These are phyloP conservation scores for Sporopachydermia lactativora DNA, from an alignment of 805 yeast species.

Conservation along the genomic window DNA sequence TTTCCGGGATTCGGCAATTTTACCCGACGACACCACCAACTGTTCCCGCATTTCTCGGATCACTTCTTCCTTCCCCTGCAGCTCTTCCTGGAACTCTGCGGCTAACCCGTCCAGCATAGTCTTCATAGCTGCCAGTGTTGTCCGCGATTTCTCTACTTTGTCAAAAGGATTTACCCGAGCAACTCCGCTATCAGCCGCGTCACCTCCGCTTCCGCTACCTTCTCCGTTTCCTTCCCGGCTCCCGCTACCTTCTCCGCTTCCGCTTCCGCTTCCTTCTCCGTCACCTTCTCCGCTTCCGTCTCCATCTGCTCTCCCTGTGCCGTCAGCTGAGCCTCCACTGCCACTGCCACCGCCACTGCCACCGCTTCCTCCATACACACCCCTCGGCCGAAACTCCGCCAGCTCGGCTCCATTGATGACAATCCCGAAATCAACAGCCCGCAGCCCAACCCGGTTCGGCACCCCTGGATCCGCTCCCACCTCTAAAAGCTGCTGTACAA, in stretches of 20 bases:
- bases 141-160: conserved; percentile 20
- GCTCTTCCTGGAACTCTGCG: conserved; percentile 43
- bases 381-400: background rate
- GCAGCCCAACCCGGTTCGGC: conserved; percentile 73
- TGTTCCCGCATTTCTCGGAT: conserved; percentile 39
- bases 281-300: background rate
- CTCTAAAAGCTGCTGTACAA: conserved; percentile 69
- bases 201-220: background rate
- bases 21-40: conserved; percentile 40
- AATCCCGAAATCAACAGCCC: conserved; percentile 79
- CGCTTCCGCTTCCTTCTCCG: background rate
- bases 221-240: background rate
- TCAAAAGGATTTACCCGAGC: background rate
- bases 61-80: conserved; percentile 35
- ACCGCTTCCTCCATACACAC: background rate
- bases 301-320: no score
- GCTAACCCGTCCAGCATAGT: conserved; percentile 38
- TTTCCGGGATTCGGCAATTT: conserved; percentile 32
- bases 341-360: background rate
- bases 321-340: background rate
- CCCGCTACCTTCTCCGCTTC: background rate
- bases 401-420: conserved; percentile 20
- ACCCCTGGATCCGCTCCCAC: conserved; percentile 77
- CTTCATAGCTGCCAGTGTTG: conserved; percentile 36
- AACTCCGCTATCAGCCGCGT: background rate